Base-by-base conservation (phyloP, 208 protist species). In the Endotrypanum monterogeii region DNA sequence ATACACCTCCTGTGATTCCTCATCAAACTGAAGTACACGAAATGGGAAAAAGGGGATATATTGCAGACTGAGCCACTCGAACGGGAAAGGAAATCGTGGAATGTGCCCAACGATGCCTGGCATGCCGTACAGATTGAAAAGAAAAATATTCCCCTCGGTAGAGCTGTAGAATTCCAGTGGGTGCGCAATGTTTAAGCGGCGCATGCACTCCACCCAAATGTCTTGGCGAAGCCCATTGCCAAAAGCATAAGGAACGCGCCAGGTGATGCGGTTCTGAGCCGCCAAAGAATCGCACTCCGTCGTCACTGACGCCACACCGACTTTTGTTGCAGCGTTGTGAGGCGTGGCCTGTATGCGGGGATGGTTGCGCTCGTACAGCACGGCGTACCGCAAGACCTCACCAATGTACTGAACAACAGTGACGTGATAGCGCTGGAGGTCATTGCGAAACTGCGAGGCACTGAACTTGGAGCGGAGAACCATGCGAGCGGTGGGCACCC, bases 371-470 rank as follows among this genome's bases (percentile, higher is more conserved):
- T 86, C 83, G 73, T 84, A 82, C 28, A 87, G 76, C 61, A 89
- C 67, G 30, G 87, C 84, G 83, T 97, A 97, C 23, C 95, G 82
- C 62, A 93, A 85, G 28, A 98, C 74, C 80, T 98, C 95, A 12
- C 95, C 95, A 74, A 98, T 96, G 85, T 98, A 98, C 81, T 97
- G 90, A 25, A 95, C 78, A 16, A 95, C 86, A 16, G 92, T 97
- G 23, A 77, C 81, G 63, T 87, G 78, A 74, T 96, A 90, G n/a
- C 55, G 58, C 69, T 83, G 75, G 50, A 88, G 79, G 80, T 97
- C 93, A 8, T 67, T 35, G 71, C 78, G 82, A 70, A 94, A 97
- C 55, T 74, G 69, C 46, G 82, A 85, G 3, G 88, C 89, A 56
- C 81, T 87, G 68, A 94, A 96, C 74, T 91, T 92, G 51, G 65